phyloP scores from a whole-genome alignment of 2,329 filamentous ascomycete species.

The Cercospora sp. region DNA sequence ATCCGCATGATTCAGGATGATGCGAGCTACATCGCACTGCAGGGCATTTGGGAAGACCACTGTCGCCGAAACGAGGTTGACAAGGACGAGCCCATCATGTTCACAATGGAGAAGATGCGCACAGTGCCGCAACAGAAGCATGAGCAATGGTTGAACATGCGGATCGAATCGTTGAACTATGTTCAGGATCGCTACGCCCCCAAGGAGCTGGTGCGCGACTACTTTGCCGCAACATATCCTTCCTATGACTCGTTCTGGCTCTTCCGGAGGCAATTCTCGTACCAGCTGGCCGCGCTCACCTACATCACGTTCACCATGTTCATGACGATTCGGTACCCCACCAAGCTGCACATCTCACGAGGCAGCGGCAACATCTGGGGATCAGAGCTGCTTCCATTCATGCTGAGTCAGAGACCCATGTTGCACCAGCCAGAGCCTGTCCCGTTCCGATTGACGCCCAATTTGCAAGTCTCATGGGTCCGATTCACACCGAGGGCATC shows the following conservation, averaged over 20 bases:
- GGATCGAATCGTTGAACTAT: slow-evolving; percentile 85
- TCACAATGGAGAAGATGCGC: slow-evolving; percentile 91
- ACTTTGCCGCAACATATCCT: slow-evolving; percentile 85
- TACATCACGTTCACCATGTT: slow-evolving; percentile 99
- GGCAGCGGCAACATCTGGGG: slow-evolving; percentile 93
- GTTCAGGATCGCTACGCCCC: slow-evolving; percentile 95
- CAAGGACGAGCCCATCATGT: slow-evolving; percentile 93
- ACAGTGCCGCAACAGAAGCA: slow-evolving; percentile 64
- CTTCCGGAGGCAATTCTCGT: slow-evolving; percentile 94
- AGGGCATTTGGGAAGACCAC: slow-evolving; percentile 94
- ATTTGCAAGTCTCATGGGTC: slow-evolving; percentile 95
- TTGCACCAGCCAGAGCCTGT: slow-evolving; percentile 96
- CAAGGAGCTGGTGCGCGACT: slow-evolving; percentile 76
- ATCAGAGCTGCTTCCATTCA: slow-evolving; percentile 86
- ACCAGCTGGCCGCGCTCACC: slow-evolving; percentile 89
- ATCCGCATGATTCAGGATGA: slow-evolving; percentile 97
- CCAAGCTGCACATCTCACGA: slow-evolving; percentile 90
- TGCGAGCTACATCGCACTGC: slow-evolving; percentile 87
- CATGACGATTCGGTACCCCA: slow-evolving; percentile 93
- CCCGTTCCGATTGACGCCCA: slow-evolving; percentile 94
- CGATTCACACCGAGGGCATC: slow-evolving; percentile 91
- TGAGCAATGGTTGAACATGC: slow-evolving; percentile 51
- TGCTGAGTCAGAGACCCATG: slow-evolving; percentile 79
- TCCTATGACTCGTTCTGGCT: slow-evolving; percentile 96
- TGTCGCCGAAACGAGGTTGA: slow-evolving; percentile 82